Evolutionary conservation across 2,329 filamentous ascomycete species (phyloP), one percentile per base, ranked within the genome.

Genomic region (Paraconiothyrium sp.): DNA sequence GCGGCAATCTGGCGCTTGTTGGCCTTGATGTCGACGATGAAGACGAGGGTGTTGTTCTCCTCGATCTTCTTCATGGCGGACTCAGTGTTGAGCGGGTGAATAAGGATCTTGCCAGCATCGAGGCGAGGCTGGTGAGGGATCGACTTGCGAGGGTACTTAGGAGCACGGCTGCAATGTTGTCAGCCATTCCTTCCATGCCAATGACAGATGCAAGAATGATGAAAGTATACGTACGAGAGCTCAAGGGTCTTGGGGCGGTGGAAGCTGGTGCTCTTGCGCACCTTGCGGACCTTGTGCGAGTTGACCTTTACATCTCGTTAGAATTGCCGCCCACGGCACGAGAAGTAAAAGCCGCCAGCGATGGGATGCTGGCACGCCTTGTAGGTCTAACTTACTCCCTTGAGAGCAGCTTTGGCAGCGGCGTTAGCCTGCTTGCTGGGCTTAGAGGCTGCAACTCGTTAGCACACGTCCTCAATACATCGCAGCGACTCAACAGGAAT

Each of bases 11-110:
- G 95, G 81, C 93, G 90, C 92, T 99, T 99, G 90, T 99, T 99
- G 83, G 94, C 90, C 77, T 80, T 80, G 83, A 94, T 86, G 76
- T 97, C 92, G 80, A 96, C 93, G 76, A 97, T 97, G 89, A 97
- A 97, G 81, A 97, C 93, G 57, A 99, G 90, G 74, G 95, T 99
- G 90, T 99, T 99, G 90, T 99, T 94, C 91, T 99, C 95, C 89
- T 99, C 95, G 77, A 99, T 97, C 92, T 97, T 97, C 93, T 99
- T 99, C 94, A 99, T 98, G 79, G 96, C 95, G 80, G 91, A 95
- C 91, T 99, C 95, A 65, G 95, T 99, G 91, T 99, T 99, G 81
- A 99, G 89, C 73, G 95, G 76, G 95, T 97, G 93, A 80, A 98
- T 87, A 83, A 99, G 91, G 82, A 98, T 88, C 90, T 97, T 97